Evolutionary conservation across 441 rosid genomes (phyloP).

Genomic region (Pelargonium myrrhifolium): DNA sequence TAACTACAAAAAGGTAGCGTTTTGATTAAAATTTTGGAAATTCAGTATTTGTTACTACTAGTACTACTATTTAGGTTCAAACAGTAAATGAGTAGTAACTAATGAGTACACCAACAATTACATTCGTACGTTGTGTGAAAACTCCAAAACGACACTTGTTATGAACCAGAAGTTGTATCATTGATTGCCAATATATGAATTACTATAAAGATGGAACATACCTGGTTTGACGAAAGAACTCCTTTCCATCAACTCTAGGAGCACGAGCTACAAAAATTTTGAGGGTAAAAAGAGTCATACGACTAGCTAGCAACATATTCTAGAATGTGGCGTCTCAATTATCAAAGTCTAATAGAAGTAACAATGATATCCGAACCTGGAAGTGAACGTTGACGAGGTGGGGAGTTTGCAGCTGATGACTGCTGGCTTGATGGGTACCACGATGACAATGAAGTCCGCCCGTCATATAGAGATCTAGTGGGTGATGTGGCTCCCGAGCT

Average conservation of each 20-base stretch:
- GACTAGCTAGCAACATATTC: not conserved
- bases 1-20: no score
- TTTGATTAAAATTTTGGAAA: no score
- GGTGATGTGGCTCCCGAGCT: constrained; percentile 67
- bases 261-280: constrained; percentile 33
- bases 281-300: constrained; percentile 14
- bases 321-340: not conserved
- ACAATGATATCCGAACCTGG: constrained; percentile 42
- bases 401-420: constrained; percentile 81
- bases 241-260: constrained; percentile 82
- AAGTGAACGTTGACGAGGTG: constrained; percentile 54
- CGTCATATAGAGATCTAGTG: constrained; percentile 43
- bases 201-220: constrained; percentile 22
- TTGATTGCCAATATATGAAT: not conserved
- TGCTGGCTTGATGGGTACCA: constrained; percentile 83
- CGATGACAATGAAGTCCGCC: constrained; percentile 39
- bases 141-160: no score
- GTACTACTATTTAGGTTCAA: not conserved
- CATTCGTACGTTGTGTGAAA: no score
- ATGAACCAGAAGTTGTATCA: no score
- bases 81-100: not conserved
- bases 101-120: no score
- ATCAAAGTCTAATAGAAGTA: not conserved
- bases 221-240: constrained; percentile 96
- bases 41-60: no score